phyloP scores from a whole-genome alignment of 2,329 filamentous ascomycete species.

The Diplocarpon rosae region DNA sequence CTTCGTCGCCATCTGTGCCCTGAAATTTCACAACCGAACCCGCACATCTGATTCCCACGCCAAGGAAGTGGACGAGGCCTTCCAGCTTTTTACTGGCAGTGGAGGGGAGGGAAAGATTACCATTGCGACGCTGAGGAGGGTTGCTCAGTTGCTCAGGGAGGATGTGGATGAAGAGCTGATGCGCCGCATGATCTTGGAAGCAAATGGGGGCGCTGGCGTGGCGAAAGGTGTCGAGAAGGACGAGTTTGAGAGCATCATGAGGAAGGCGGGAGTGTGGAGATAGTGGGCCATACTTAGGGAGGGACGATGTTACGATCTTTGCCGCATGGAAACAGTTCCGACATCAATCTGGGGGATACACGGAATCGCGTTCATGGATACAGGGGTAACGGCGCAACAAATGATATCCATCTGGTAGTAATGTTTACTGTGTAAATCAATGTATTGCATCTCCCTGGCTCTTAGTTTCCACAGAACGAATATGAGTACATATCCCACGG shows the following conservation, averaged over 20 bases:
- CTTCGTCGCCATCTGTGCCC: conserved; percentile 79
- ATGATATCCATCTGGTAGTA: too few species aligned
- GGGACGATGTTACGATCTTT: background rate
- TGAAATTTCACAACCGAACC: conserved; percentile 61
- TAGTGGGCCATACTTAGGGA: background rate
- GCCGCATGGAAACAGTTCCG: background rate
- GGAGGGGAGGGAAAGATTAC: conserved; percentile 54
- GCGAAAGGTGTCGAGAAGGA: conserved; percentile 60
- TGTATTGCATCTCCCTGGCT: too few species aligned
- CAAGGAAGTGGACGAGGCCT: conserved; percentile 70
- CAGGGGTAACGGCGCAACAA: too few species aligned
- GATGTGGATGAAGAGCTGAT: conserved; percentile 74
- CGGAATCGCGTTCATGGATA: too few species aligned
- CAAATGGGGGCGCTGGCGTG: conserved; percentile 69
- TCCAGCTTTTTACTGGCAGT: conserved; percentile 61
- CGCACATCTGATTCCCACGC: conserved; percentile 41
- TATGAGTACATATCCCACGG: too few species aligned
- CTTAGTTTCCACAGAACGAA: too few species aligned
- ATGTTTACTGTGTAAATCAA: too few species aligned
- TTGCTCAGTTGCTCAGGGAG: conserved; percentile 74
- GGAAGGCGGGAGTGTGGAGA: conserved; percentile 14
- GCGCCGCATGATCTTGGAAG: conserved; percentile 90
- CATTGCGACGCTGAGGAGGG: conserved; percentile 62
- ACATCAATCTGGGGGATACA: too few species aligned
- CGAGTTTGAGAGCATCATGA: conserved; percentile 35